phyloP scores from a whole-genome alignment of 2,329 filamentous ascomycete genomes.

The Trichoderma oligosporum region DNA sequence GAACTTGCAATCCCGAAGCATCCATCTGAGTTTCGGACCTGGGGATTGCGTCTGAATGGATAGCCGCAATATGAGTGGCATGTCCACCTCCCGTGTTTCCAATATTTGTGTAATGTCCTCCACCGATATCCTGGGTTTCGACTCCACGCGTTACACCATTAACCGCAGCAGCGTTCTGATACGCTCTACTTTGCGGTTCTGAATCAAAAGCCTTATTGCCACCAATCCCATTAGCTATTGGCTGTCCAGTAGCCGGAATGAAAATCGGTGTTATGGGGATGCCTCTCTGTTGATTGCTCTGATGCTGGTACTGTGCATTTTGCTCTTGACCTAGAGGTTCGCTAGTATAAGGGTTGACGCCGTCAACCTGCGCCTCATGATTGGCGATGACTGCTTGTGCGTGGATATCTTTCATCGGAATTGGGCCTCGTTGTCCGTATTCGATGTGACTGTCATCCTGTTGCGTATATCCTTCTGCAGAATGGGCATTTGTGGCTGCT shows the following conservation, averaged over 20 bases:
- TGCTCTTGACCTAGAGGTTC: conserved; percentile 36
- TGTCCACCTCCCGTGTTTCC: background rate
- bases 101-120: conserved; percentile 21
- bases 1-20: conserved; percentile 17
- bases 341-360: conserved; percentile 55
- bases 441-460: conserved; percentile 26
- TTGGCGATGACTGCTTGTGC: conserved; percentile 50
- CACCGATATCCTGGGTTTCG: conserved; percentile 7
- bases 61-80: conserved; percentile 22
- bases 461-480: conserved; percentile 30
- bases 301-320: conserved; percentile 20
- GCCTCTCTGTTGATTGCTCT: conserved; percentile 17
- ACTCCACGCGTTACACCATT: background rate
- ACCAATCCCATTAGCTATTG: background rate
- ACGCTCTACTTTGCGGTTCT: background rate
- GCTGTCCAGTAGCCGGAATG: conserved; percentile 4
- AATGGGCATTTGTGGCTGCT: conserved; percentile 25
- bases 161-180: background rate
- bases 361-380: conserved; percentile 50
- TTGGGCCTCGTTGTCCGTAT: conserved; percentile 46
- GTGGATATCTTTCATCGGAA: conserved; percentile 46
- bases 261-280: background rate
- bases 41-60: conserved; percentile 20
- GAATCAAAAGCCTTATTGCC: background rate
- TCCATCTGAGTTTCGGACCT: conserved; percentile 26